phyloP scores from a whole-genome alignment of 106 monocot species.

The Apostasia shenzhenica region DNA sequence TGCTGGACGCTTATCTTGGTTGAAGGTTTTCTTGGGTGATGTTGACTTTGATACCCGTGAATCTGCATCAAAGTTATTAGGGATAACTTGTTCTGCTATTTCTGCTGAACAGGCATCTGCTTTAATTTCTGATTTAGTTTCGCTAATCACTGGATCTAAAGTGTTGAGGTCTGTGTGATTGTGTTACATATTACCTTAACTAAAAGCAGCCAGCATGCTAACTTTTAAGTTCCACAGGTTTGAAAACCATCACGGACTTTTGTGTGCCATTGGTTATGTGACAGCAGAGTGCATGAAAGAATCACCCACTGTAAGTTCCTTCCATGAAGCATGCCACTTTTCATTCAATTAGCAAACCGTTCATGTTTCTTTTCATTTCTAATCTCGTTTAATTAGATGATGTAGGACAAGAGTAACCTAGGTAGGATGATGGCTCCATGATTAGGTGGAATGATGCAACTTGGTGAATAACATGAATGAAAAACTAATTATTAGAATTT shows the following conservation, averaged over 20 bases:
- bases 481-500: too few relatives aligned
- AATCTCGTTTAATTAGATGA: too few relatives aligned
- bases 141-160: slow-evolving; percentile 22
- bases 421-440: too few relatives aligned
- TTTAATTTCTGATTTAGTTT: slow-evolving; percentile 49
- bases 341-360: neutral
- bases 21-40: slow-evolving; percentile 68
- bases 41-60: slow-evolving; percentile 80
- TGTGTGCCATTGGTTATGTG: slow-evolving; percentile 85
- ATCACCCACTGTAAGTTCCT: slow-evolving; percentile 41
- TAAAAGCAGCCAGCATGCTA: neutral
- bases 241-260: slow-evolving; percentile 76
- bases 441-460: too few relatives aligned
- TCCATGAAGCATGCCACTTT: neutral
- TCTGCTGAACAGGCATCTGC: slow-evolving; percentile 36
- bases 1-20: slow-evolving; percentile 52
- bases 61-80: slow-evolving; percentile 72
- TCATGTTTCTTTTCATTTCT: too few relatives aligned
- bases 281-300: slow-evolving; percentile 70
- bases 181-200: neutral
- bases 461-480: too few relatives aligned
- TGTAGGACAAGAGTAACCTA: too few relatives aligned
- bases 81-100: slow-evolving; percentile 58
- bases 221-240: slow-evolving; percentile 39
- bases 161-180: slow-evolving; percentile 48